These are phyloP conservation scores for Lumnitzera racemosa DNA, from an alignment of 345 rosid genomes.

Conservation along the genomic window DNA sequence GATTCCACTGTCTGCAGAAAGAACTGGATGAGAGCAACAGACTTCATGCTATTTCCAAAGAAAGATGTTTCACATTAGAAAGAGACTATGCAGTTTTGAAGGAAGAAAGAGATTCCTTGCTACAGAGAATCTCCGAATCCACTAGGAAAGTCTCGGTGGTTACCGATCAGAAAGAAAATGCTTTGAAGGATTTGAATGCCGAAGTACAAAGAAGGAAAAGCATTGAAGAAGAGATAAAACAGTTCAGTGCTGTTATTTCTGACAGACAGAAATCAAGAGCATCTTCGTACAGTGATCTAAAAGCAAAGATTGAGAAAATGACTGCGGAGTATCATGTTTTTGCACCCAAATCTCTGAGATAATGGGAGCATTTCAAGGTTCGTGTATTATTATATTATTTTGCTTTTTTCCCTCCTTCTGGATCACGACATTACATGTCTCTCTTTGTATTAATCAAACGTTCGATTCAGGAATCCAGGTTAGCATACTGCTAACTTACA, in stretches of 20 bases:
- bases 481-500: no score
- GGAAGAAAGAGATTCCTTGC: slow-evolving; percentile 54
- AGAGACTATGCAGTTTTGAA: slow-evolving; percentile 46
- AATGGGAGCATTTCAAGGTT: slow-evolving; percentile 1
- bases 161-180: slow-evolving; percentile 49
- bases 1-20: slow-evolving; percentile 37
- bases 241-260: slow-evolving; percentile 54
- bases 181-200: slow-evolving; percentile 44
- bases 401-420: no score
- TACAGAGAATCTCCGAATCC: slow-evolving; percentile 30
- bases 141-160: slow-evolving; percentile 35
- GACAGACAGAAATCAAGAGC: slow-evolving; percentile 48
- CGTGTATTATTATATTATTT: no score
- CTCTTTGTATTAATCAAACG: no score
- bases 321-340: slow-evolving; percentile 30
- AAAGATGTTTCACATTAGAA: slow-evolving; percentile 41
- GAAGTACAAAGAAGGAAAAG: slow-evolving; percentile 58
- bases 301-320: slow-evolving; percentile 55
- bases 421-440: no score
- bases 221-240: slow-evolving; percentile 68
- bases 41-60: slow-evolving; percentile 42
- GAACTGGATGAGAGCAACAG: slow-evolving; percentile 34
- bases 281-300: slow-evolving; percentile 57
- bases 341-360: slow-evolving; percentile 35
- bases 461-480: no score